Base-by-base conservation (phyloP, 192 early-diverging fungal species). In the Physocladia obscura region DNA sequence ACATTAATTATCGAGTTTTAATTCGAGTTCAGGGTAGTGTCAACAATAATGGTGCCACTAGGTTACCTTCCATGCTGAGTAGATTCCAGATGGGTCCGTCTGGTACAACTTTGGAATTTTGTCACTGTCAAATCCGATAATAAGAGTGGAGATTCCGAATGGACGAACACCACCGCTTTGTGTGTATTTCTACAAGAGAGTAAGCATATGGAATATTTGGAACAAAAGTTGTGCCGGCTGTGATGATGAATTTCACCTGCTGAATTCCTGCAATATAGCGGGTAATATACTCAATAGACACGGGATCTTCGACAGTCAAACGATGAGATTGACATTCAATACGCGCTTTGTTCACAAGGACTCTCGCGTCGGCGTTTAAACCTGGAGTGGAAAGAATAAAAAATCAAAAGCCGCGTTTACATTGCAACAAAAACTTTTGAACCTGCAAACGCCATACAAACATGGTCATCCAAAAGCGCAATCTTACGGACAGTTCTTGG, bases 41-140 rank as follows among this genome's bases (percentile, higher is more conserved):
- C n/a, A n/a, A n/a, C n/a, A n/a, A n/a, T n/a, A n/a, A n/a, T n/a
- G n/a, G n/a, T n/a, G n/a, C n/a, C n/a, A n/a, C n/a, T n/a, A n/a
- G n/a, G n/a, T n/a, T n/a, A n/a, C n/a, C 87, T 98, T 98, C 95
- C 95, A 99, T 71, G 93, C 93, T 69, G 94, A 93, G 74, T 95
- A 98, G 73, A 97, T 97, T 29, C 97, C 97, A n/a, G 94, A 94
- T 13, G 97, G 97, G 52, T 99, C 95, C 4, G 97, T 99, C 81
- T 94, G 93, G 81, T 95, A 99, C 57, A 99, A 44, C n/a, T 44
- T 44, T n/a, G 40, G 40, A 44, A 44, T 44, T 79, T 88, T 88
- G 75, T 95, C 91, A 4, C 85, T 76, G 68, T 98, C 94, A 76
- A 95, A 94, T 11, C 97, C 97, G 67, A 96, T 91, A 65, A 97